Evolutionary conservation across 2,329 filamentous ascomycete species (phyloP).

Genomic region (Laburnicola sp.): DNA sequence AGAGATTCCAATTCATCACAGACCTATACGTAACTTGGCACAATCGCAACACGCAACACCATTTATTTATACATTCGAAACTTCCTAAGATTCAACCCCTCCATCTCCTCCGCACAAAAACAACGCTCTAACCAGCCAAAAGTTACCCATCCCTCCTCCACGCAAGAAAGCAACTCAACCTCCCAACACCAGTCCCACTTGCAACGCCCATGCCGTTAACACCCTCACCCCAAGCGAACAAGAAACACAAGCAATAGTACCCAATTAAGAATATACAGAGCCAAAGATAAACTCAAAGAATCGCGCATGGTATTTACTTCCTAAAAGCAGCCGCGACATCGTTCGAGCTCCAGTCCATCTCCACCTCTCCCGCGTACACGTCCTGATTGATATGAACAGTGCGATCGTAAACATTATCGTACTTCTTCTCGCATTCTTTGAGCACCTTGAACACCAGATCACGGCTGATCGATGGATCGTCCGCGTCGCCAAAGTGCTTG

Average conservation of each 20-base stretch:
- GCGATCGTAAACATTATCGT: slow-evolving; percentile 58
- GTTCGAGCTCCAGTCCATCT: slow-evolving; percentile 43
- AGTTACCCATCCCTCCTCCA: too few relatives aligned
- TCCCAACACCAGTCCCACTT: neutral
- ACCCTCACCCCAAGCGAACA: neutral
- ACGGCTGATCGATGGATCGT: slow-evolving; percentile 68
- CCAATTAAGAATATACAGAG: neutral
- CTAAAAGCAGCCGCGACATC: slow-evolving; percentile 39
- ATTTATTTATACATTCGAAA: too few relatives aligned
- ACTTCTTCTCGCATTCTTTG: slow-evolving; percentile 62
- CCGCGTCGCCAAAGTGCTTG: slow-evolving; percentile 93
- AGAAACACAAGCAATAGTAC: neutral
- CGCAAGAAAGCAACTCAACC: neutral
- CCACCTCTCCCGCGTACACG: slow-evolving; percentile 52
- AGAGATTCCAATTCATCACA: too few relatives aligned
- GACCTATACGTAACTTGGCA: too few relatives aligned
- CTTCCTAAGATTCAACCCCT: too few relatives aligned
- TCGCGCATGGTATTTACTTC: slow-evolving; percentile 17
- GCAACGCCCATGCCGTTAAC: neutral
- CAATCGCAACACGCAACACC: too few relatives aligned
- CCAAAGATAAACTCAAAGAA: neutral
- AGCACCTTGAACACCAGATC: slow-evolving; percentile 63
- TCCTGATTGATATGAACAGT: slow-evolving; percentile 46
- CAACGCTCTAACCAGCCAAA: too few relatives aligned
- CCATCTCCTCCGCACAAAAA: too few relatives aligned